Percentiles rank a stretch among this genome's conserved stretches.
These are phyloP conservation scores for Aegilops bicornis DNA, from an alignment of 176 grass and related monocot species.

Conservation along the genomic window DNA sequence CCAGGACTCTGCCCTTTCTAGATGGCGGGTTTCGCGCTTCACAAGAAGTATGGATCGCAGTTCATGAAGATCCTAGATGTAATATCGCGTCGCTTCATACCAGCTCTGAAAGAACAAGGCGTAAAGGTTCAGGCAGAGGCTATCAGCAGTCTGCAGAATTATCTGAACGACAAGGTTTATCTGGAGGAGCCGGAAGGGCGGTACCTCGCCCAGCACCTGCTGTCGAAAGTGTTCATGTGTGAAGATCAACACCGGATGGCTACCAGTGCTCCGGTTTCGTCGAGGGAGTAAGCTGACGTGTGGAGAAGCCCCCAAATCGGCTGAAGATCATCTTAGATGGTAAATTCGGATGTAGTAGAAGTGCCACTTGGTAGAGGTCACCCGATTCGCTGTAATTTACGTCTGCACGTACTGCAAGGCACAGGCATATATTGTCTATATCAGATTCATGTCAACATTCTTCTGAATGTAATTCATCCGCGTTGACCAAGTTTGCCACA, in stretches of 20 bases:
- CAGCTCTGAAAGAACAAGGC: slow-evolving; percentile 66
- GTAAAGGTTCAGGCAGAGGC: slow-evolving; percentile 43
- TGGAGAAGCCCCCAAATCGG: background rate
- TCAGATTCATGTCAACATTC: background rate
- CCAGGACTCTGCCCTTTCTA: slow-evolving; percentile 17
- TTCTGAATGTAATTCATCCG: background rate
- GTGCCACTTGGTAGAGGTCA: background rate
- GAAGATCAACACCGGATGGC: slow-evolving; percentile 4
- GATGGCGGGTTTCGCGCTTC: slow-evolving; percentile 79
- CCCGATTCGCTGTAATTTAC: background rate
- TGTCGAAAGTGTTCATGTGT: slow-evolving; percentile 52
- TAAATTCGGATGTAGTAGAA: background rate
- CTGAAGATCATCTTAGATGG: background rate
- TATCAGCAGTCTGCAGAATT: slow-evolving; percentile 57
- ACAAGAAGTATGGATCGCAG: slow-evolving; percentile 69
- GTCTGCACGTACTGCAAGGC: background rate
- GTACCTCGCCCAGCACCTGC: slow-evolving; percentile 47
- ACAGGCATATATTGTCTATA: background rate
- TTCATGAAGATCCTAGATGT: slow-evolving; percentile 74
- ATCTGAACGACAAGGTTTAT: slow-evolving; percentile 58
- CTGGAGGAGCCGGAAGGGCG: slow-evolving; percentile 76
- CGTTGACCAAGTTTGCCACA: too few species aligned
- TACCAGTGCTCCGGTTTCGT: background rate
- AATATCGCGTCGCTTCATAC: slow-evolving; percentile 58
- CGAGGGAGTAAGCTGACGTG: background rate